phyloP scores from a whole-genome alignment of 129 eudicot genomes.

The Arctium lappa region DNA sequence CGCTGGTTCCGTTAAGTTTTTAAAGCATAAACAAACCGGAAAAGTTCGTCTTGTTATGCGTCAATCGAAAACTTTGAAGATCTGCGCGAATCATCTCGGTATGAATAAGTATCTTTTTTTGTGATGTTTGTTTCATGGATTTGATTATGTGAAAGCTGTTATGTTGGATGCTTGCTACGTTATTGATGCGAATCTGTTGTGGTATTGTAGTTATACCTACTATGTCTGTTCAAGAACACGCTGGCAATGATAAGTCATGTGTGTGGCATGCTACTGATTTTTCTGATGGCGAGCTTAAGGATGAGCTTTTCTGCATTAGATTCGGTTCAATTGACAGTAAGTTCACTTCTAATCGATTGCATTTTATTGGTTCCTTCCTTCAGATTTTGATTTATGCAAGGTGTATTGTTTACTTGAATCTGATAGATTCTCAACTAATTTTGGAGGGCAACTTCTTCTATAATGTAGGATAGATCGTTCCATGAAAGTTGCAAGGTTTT shows the following conservation, averaged over 20 bases:
- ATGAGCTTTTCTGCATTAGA: slow-evolving; percentile 67
- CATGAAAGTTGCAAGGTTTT: neutral
- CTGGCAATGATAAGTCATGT: slow-evolving; percentile 77
- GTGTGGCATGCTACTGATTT: slow-evolving; percentile 85
- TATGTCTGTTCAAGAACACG: slow-evolving; percentile 75
- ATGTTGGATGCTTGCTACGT: neutral
- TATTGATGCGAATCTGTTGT: neutral
- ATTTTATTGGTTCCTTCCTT: neutral
- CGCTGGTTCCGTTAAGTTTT: slow-evolving; percentile 71
- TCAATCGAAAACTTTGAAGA: slow-evolving; percentile 75
- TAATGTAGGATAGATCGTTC: neutral
- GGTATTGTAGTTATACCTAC: slow-evolving; percentile 47
- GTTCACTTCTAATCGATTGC: neutral
- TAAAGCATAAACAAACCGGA: slow-evolving; percentile 59
- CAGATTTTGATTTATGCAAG: neutral
- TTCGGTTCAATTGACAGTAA: slow-evolving; percentile 69
- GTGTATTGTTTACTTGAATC: neutral
- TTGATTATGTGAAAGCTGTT: neutral
- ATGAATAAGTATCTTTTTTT: neutral
- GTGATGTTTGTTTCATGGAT: neutral
- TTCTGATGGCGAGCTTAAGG: slow-evolving; percentile 81
- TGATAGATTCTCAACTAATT: neutral
- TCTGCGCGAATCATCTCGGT: slow-evolving; percentile 81
- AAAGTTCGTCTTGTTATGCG: slow-evolving; percentile 82
- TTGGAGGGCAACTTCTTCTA: neutral